Evolutionary conservation across 495 filamentous ascomycete species (phyloP).

Genomic region (Trichoderma virens): DNA sequence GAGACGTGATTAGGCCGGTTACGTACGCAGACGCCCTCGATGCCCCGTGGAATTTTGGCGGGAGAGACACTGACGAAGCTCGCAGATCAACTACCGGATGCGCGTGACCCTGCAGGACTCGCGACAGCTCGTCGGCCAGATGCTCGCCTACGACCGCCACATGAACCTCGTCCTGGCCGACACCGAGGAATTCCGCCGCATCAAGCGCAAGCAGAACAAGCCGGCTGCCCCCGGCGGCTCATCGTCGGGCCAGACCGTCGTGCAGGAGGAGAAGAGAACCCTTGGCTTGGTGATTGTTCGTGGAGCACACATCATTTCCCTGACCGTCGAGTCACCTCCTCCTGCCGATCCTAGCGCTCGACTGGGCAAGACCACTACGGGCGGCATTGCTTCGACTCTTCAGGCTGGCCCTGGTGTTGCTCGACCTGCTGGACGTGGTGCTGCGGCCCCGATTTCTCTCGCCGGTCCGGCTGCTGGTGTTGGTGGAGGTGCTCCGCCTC

Average conservation of each 20-base stretch:
- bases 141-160: constrained; percentile 96
- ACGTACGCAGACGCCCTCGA: constrained; percentile 57
- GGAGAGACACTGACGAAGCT: constrained; percentile 25
- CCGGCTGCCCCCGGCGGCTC: constrained; percentile 58
- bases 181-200: constrained; percentile 96
- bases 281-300: constrained; percentile 92
- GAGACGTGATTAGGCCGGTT: constrained; percentile 69
- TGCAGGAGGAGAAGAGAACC: constrained; percentile 93
- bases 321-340: constrained; percentile 94
- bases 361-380: constrained; percentile 68
- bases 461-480: constrained; percentile 85
- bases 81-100: constrained; percentile 98
- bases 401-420: constrained; percentile 83
- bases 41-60: constrained; percentile 8
- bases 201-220: constrained; percentile 82
- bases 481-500: constrained; percentile 70
- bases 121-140: constrained; percentile 92
- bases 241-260: constrained; percentile 50
- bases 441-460: constrained; percentile 64
- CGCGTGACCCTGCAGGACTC: constrained; percentile 91
- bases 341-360: constrained; percentile 88
- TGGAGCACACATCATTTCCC: constrained; percentile 84
- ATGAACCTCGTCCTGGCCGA: constrained; percentile 99
- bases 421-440: constrained; percentile 84
- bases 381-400: constrained; percentile 59